phyloP scores from a whole-genome alignment of 2,329 filamentous ascomycete species.

The Xylariaceae sp. region DNA sequence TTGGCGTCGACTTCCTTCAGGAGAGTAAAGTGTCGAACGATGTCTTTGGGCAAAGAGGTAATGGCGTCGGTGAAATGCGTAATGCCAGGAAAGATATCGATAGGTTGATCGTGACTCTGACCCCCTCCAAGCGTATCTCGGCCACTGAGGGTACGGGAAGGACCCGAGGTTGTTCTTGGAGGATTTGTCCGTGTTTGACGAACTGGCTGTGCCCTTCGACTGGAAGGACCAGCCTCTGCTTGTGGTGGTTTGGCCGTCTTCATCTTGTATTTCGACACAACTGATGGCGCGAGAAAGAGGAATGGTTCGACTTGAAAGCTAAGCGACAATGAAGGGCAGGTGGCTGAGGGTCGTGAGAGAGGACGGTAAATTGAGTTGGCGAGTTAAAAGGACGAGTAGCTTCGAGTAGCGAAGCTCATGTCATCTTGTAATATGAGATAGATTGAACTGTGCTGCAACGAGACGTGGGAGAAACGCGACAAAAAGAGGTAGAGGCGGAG shows the following conservation, averaged over 20 bases:
- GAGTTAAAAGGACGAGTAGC: constrained; percentile 34
- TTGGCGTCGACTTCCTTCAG: constrained; percentile 98
- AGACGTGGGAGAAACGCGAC: constrained; percentile 31
- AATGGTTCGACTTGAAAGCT: constrained; percentile 10
- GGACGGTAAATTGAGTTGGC: constrained; percentile 33
- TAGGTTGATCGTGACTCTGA: constrained; percentile 61
- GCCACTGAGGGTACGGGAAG: constrained; percentile 51
- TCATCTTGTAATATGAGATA: constrained; percentile 39
- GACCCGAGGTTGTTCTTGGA: constrained; percentile 59
- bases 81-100: constrained; percentile 71
- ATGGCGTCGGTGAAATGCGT: constrained; percentile 89
- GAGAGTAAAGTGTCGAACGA: constrained; percentile 93
- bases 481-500: constrained; percentile 33
- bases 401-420: constrained; percentile 38
- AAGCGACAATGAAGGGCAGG: constrained; percentile 8
- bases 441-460: constrained; percentile 30
- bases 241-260: constrained; percentile 60
- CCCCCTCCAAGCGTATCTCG: constrained; percentile 55
- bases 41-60: constrained; percentile 89
- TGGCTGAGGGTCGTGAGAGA: constrained; percentile 8
- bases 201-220: constrained; percentile 67
- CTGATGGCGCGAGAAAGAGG: constrained; percentile 17
- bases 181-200: constrained; percentile 72
- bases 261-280: constrained; percentile 48
- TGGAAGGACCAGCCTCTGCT: constrained; percentile 50